These are phyloP conservation scores for Stenogyne calaminthoides DNA, from an alignment of 305 asterid species.

Conservation along the genomic window DNA sequence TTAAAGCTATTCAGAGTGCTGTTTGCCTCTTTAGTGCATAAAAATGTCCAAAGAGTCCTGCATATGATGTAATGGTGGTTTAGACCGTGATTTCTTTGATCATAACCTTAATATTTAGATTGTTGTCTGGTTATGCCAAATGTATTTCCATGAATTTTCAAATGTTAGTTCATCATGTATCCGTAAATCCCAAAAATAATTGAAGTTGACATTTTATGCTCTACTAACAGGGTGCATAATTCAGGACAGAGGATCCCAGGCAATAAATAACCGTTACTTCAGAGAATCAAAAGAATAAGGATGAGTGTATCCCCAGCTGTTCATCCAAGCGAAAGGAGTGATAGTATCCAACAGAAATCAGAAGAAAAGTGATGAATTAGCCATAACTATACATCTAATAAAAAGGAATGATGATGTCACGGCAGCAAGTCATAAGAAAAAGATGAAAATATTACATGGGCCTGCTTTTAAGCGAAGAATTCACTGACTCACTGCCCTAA, in stretches of 20 bases:
- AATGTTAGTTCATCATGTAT: not conserved
- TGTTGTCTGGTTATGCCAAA: not conserved
- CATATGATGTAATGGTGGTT: constrained; percentile 39
- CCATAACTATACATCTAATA: constrained; percentile 25
- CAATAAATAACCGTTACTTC: constrained; percentile 33
- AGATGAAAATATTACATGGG: not conserved
- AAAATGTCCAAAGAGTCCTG: constrained; percentile 45
- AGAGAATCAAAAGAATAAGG: constrained; percentile 36
- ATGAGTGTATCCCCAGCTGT: constrained; percentile 17
- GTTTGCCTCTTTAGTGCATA: constrained; percentile 60
- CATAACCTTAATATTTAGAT: not conserved
- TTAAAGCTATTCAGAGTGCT: constrained; percentile 88
- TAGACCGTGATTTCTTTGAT: constrained; percentile 17
- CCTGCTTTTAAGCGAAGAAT: constrained; percentile 9
- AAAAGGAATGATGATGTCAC: constrained; percentile 26
- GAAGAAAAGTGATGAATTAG: constrained; percentile 26
- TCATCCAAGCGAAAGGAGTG: constrained; percentile 27
- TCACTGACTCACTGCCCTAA: constrained; percentile 11
- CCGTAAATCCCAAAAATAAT: constrained; percentile 6
- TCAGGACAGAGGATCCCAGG: constrained; percentile 36
- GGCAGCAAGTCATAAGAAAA: constrained; percentile 32
- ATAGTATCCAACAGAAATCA: constrained; percentile 13
- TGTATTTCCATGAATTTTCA: not conserved
- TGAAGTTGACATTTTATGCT: constrained; percentile 17
- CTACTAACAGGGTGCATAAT: constrained; percentile 34